Evolutionary conservation across 2,329 filamentous ascomycete species (phyloP).

Genomic region (Aspergillus phoenicis): DNA sequence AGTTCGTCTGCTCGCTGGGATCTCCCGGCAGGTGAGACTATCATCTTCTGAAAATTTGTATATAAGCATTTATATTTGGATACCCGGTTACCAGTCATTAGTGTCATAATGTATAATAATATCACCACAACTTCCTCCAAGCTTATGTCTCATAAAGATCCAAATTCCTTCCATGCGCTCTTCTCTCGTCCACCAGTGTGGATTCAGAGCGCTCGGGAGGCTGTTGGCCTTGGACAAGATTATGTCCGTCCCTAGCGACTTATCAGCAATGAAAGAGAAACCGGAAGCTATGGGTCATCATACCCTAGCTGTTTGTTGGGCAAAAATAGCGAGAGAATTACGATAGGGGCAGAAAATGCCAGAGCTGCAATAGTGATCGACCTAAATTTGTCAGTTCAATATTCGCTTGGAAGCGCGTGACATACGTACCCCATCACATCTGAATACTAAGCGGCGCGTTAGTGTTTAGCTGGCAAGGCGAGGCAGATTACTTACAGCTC

Average conservation of each 20-base stretch:
- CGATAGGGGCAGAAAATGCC: constrained; percentile 30
- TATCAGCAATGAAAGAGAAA: not conserved
- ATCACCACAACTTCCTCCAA: not conserved
- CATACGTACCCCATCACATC: constrained; percentile 32
- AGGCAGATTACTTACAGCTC: constrained; percentile 32
- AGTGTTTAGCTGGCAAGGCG: not conserved
- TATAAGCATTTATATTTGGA: not conserved
- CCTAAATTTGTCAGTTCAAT: constrained; percentile 16
- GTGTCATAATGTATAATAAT: constrained; percentile 11
- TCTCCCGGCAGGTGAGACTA: constrained; percentile 30
- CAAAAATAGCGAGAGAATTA: constrained; percentile 31
- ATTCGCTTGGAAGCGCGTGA: not conserved
- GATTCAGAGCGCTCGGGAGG: not conserved
- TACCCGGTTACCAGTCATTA: not conserved
- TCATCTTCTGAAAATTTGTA: not conserved
- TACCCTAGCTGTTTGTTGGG: constrained; percentile 33
- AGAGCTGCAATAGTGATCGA: constrained; percentile 36
- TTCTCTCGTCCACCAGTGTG: constrained; percentile 11
- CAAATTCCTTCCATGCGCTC: not conserved
- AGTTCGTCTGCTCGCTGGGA: constrained; percentile 33
- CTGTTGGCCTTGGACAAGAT: constrained; percentile 19
- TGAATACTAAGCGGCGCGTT: constrained; percentile 26
- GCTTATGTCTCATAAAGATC: not conserved
- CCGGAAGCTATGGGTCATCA: constrained; percentile 1
- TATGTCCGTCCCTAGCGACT: constrained; percentile 24